Evolutionary conservation across 495 filamentous ascomycete species (phyloP).

Genomic region (Neurospora africana): DNA sequence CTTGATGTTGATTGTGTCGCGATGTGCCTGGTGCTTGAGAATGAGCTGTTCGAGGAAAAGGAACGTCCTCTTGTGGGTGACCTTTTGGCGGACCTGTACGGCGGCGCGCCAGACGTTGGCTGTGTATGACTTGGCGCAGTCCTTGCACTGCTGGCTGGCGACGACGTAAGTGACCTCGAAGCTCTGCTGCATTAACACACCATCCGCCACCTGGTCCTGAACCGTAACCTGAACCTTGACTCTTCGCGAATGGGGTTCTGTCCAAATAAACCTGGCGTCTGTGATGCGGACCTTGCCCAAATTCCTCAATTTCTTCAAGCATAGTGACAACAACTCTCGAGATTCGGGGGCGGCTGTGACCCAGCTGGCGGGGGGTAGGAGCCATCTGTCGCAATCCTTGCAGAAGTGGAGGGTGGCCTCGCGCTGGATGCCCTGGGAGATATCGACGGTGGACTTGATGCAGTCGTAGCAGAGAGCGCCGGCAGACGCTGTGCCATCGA

Average conservation of each 20-base stretch:
- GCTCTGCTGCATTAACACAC: slow-evolving; percentile 82
- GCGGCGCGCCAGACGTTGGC: slow-evolving; percentile 56
- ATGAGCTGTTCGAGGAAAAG: slow-evolving; percentile 94
- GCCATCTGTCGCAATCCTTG: slow-evolving; percentile 87
- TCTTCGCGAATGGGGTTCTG: slow-evolving; percentile 85
- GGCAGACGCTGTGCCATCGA: slow-evolving; percentile 77
- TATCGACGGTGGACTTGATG: slow-evolving; percentile 83
- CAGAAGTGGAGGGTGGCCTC: slow-evolving; percentile 78
- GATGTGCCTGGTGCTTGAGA: slow-evolving; percentile 83
- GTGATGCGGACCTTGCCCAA: slow-evolving; percentile 81
- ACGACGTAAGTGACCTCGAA: slow-evolving; percentile 92
- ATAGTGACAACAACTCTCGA: slow-evolving; percentile 80
- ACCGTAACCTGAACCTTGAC: slow-evolving; percentile 90
- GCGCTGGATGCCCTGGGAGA: slow-evolving; percentile 81
- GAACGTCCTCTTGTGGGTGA: slow-evolving; percentile 95
- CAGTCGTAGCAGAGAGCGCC: slow-evolving; percentile 91
- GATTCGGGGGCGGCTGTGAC: slow-evolving; percentile 72
- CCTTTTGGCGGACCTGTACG: slow-evolving; percentile 90
- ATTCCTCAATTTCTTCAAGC: slow-evolving; percentile 70
- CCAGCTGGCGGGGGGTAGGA: slow-evolving; percentile 80
- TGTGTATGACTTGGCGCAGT: slow-evolving; percentile 90
- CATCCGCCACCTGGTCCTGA: slow-evolving; percentile 57
- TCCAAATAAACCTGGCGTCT: slow-evolving; percentile 96
- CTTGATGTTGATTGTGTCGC: slow-evolving; percentile 92
- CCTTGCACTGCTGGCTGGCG: slow-evolving; percentile 77